Conservation (phyloP, 768 basidiomycete species). For the Xerocomellus amylosporus region DNA sequence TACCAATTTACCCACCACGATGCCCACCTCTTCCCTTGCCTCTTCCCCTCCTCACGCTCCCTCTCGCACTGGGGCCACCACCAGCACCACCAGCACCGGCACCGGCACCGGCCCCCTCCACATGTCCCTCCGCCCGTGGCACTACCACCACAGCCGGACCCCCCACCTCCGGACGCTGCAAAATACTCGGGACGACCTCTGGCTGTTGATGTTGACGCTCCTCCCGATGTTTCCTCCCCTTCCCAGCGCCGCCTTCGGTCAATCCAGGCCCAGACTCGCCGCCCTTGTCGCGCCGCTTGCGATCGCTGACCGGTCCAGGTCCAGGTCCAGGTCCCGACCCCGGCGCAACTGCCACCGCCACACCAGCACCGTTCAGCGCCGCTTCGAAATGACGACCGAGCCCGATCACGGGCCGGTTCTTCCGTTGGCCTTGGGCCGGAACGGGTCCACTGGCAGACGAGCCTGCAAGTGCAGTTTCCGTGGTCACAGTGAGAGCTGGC, state of each 20-base stretch:
- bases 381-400: slow-evolving; percentile 69
- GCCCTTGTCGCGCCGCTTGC: slow-evolving; percentile 37
- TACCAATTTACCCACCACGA: slow-evolving; percentile 24
- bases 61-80: slow-evolving; percentile 9
- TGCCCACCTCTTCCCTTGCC: slow-evolving; percentile 32
- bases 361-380: slow-evolving; percentile 63
- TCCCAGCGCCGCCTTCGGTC: neutral
- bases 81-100: neutral
- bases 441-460: slow-evolving; percentile 5
- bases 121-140: slow-evolving; percentile 11
- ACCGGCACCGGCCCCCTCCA: slow-evolving; percentile 3
- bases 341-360: slow-evolving; percentile 33
- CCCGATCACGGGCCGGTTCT: slow-evolving; percentile 58
- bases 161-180: slow-evolving; percentile 26
- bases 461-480: slow-evolving; percentile 2
- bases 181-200: slow-evolving; percentile 18
- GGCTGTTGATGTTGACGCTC: slow-evolving; percentile 1
- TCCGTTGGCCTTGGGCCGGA: slow-evolving; percentile 28
- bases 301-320: slow-evolving; percentile 27
- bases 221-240: slow-evolving; percentile 18
- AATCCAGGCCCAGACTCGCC: slow-evolving; percentile 10
- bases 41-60: slow-evolving; percentile 28
- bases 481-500: neutral
- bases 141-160: slow-evolving; percentile 5
- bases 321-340: neutral